A percentile compares a stretch with the other conserved stretches of the same genome.
Evolutionary conservation across 192 early-diverging fungal species (phyloP).

Genomic region (Phlyctochytrium arcticum): DNA sequence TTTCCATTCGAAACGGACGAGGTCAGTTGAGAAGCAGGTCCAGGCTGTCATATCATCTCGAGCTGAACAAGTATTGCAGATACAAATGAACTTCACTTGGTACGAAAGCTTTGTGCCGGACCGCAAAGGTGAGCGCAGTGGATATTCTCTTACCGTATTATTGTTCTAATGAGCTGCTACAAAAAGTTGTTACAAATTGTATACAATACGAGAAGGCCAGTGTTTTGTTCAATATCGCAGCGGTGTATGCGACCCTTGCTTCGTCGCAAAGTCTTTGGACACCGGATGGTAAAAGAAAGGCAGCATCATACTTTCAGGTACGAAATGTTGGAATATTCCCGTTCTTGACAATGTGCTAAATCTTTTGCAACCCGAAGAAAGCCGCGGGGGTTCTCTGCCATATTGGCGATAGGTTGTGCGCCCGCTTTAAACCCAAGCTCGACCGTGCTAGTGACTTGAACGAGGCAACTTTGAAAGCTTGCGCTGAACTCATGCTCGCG

Average conservation of each 20-base stretch:
- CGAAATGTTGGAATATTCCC: neutral
- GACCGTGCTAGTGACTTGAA: slow-evolving; percentile 60
- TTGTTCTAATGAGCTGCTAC: neutral
- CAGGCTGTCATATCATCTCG: neutral
- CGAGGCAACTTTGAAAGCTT: slow-evolving; percentile 62
- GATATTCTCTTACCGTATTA: neutral
- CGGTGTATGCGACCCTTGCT: slow-evolving; percentile 44
- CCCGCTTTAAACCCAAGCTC: slow-evolving; percentile 44
- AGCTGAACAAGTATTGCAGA: slow-evolving; percentile 13
- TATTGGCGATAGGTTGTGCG: slow-evolving; percentile 41
- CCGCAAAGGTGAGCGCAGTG: slow-evolving; percentile 21
- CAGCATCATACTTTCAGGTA: slow-evolving; percentile 48
- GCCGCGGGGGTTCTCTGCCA: slow-evolving; percentile 71
- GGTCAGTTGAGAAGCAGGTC: slow-evolving; percentile 9
- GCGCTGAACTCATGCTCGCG: slow-evolving; percentile 76
- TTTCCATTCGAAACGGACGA: slow-evolving; percentile 47
- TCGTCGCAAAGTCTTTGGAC: slow-evolving; percentile 32
- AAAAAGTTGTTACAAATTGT: slow-evolving; percentile 38
- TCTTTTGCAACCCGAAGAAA: slow-evolving; percentile 32
- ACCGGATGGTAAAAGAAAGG: slow-evolving; percentile 40
- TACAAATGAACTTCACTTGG: slow-evolving; percentile 49
- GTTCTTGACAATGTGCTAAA: neutral
- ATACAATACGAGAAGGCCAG: slow-evolving; percentile 61
- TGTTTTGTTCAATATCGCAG: slow-evolving; percentile 50
- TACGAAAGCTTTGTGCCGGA: slow-evolving; percentile 40